Conservation (phyloP, 1,284 basidiomycete species). For the Sanghuangporus weigelae region DNA sequence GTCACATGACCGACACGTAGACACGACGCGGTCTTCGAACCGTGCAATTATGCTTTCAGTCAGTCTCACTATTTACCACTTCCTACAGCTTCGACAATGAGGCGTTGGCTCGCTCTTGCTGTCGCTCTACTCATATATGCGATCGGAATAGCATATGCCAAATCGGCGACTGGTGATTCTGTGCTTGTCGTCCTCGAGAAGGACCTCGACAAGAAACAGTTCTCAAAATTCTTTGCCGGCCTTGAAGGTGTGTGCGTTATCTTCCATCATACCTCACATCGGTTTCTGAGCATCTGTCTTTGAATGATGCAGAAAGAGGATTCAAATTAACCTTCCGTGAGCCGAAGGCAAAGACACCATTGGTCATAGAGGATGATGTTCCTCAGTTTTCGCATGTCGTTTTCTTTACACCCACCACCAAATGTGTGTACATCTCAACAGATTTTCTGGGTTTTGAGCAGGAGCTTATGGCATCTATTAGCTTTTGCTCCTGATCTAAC, state of each 20-base stretch:
- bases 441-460: conserved; percentile 6
- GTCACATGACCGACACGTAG: conserved; percentile 6
- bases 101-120: conserved; percentile 16
- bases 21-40: background rate
- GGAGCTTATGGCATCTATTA: conserved; percentile 28
- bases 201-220: conserved; percentile 56
- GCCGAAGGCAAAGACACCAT: conserved; percentile 65
- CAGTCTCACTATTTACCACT: background rate
- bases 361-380: conserved; percentile 65
- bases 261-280: background rate
- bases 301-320: conserved; percentile 50
- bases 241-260: conserved; percentile 62
- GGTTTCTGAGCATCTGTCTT: background rate
- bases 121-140: conserved; percentile 10
- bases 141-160: conserved; percentile 38
- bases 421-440: conserved; percentile 46
- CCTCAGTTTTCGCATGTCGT: conserved; percentile 81
- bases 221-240: conserved; percentile 76
- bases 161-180: conserved; percentile 78
- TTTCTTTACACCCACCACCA: conserved; percentile 76
- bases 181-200: conserved; percentile 84
- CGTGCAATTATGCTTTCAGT: background rate
- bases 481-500: conserved; percentile 73
- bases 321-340: conserved; percentile 80
- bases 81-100: conserved; percentile 2